These are phyloP conservation scores for Colletotrichum truncatum DNA, from an alignment of 2,329 filamentous ascomycete species.

Conservation along the genomic window DNA sequence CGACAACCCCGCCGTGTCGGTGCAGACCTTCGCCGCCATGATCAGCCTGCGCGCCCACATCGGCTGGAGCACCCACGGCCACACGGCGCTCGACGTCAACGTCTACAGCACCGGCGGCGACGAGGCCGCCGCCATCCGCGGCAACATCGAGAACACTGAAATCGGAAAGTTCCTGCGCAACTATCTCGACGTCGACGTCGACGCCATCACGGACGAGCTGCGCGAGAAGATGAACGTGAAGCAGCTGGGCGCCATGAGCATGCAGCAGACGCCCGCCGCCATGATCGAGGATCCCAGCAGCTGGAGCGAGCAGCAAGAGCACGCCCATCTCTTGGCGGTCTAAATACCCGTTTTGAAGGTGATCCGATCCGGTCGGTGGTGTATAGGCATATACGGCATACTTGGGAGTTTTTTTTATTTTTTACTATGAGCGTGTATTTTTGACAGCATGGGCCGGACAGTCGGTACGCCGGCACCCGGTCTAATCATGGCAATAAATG, in stretches of 20 bases:
- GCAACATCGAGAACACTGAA: conserved; percentile 96
- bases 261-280: neutral
- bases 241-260: conserved; percentile 14
- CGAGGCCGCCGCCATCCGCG: conserved; percentile 71
- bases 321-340: conserved; percentile 8
- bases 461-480: neutral
- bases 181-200: conserved; percentile 84
- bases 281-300: conserved; percentile 3
- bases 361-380: too few relatives aligned
- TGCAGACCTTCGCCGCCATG: conserved; percentile 79
- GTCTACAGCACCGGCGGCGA: conserved; percentile 84
- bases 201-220: conserved; percentile 80
- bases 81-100: conserved; percentile 94
- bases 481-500: conserved; percentile 14
- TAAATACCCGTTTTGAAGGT: neutral
- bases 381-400: conserved; percentile 3
- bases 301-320: conserved; percentile 18
- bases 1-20: conserved; percentile 61
- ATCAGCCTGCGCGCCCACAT: conserved; percentile 88
- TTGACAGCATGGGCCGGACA: neutral
- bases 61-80: conserved; percentile 94
- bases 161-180: conserved; percentile 82
- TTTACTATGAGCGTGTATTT: neutral
- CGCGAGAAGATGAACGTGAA: conserved; percentile 58
- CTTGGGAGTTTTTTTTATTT: conserved; percentile 24